Evolutionary conservation across 1,139 yeast genomes (phyloP).

Genomic region (Sugiyamaella castrensis): DNA sequence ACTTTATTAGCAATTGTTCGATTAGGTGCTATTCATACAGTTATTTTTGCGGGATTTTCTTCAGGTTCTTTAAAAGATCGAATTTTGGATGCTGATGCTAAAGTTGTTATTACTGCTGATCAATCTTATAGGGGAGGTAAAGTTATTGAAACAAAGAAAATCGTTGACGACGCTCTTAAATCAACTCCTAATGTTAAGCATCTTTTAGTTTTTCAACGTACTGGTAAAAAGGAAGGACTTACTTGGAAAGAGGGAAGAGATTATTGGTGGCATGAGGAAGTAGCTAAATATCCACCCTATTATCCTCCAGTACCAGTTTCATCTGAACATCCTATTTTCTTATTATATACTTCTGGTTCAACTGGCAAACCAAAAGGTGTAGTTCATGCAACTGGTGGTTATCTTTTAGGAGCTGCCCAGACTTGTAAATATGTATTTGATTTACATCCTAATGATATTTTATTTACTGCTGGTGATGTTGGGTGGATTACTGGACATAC

Average conservation of each 20-base stretch:
- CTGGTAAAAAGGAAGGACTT: slow-evolving; percentile 48
- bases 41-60: slow-evolving; percentile 93
- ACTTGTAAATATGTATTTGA: slow-evolving; percentile 92
- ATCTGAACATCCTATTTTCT: slow-evolving; percentile 89
- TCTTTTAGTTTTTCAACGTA: slow-evolving; percentile 81
- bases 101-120: slow-evolving; percentile 88
- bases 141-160: slow-evolving; percentile 81
- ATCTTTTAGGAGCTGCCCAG: slow-evolving; percentile 87
- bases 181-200: slow-evolving; percentile 76
- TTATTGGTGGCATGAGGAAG: slow-evolving; percentile 88
- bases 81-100: slow-evolving; percentile 80
- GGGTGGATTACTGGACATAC: slow-evolving; percentile 99
- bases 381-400: slow-evolving; percentile 92
- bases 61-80: slow-evolving; percentile 91
- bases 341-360: slow-evolving; percentile 93
- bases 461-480: slow-evolving; percentile 98
- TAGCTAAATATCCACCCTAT: slow-evolving; percentile 76
- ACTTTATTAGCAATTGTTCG: slow-evolving; percentile 93
- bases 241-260: slow-evolving; percentile 80
- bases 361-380: slow-evolving; percentile 99
- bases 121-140: slow-evolving; percentile 97
- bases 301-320: slow-evolving; percentile 83
- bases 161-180: slow-evolving; percentile 87
- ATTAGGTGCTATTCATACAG: slow-evolving; percentile 94
- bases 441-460: slow-evolving; percentile 80